A percentile compares a stretch with the other conserved stretches of the same genome.
Evolutionary conservation across 495 filamentous ascomycete species (phyloP).

Genomic region (Lasiosphaeria hispida): DNA sequence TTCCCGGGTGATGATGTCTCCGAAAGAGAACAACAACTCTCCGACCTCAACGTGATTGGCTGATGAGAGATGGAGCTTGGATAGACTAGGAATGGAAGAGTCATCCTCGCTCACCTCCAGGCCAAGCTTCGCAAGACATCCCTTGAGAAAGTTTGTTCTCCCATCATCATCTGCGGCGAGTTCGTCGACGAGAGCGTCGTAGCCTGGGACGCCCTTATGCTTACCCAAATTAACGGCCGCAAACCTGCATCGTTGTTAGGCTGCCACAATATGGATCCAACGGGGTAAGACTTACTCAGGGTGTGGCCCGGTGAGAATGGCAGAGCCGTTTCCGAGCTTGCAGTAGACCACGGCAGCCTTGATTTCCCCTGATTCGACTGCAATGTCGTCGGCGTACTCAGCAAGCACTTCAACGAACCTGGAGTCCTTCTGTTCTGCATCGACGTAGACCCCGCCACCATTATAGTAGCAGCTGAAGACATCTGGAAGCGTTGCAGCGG

Average conservation of each 20-base stretch:
- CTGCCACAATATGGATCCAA: not conserved
- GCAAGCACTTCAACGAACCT: constrained; percentile 78
- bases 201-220: constrained; percentile 60
- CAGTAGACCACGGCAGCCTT: constrained; percentile 83
- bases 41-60: constrained; percentile 60
- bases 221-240: constrained; percentile 72
- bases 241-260: constrained; percentile 57
- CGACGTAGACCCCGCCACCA: constrained; percentile 92
- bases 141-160: constrained; percentile 74
- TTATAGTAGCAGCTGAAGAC: constrained; percentile 84
- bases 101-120: constrained; percentile 69
- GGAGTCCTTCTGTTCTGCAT: constrained; percentile 61
- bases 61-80: constrained; percentile 80
- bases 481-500: constrained; percentile 52
- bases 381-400: constrained; percentile 71
- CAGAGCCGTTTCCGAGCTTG: constrained; percentile 79
- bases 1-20: constrained; percentile 65
- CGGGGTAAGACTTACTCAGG: constrained; percentile 68
- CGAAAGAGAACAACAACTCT: constrained; percentile 63
- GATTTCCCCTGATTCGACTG: constrained; percentile 69
- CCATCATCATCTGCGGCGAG: constrained; percentile 68
- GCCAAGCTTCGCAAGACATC: constrained; percentile 78
- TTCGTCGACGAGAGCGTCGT: constrained; percentile 63
- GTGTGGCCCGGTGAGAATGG: constrained; percentile 83
- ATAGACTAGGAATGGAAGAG: constrained; percentile 74